Evolutionary conservation across 257 asterid genomes (phyloP).

Genomic region (Lycium barbarum): DNA sequence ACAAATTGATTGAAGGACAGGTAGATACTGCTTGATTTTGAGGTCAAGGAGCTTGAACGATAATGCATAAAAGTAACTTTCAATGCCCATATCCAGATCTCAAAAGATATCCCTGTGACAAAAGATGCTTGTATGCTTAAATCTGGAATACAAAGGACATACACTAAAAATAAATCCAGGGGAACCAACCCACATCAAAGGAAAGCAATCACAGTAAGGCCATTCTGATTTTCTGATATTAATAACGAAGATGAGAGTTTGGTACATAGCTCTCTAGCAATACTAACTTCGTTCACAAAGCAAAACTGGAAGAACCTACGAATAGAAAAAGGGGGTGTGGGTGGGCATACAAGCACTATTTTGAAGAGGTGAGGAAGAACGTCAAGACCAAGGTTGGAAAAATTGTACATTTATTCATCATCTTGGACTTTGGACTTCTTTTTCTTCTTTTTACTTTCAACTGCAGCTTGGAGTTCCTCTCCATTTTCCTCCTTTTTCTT

Average conservation of each 20-base stretch:
- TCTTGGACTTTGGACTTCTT: slow-evolving; percentile 56
- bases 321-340: neutral
- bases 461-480: slow-evolving; percentile 45
- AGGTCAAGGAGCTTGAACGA: neutral
- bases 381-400: neutral
- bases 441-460: slow-evolving; percentile 63
- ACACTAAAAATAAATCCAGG: neutral
- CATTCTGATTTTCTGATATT: neutral
- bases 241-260: slow-evolving; percentile 20
- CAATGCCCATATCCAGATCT: neutral
- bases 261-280: slow-evolving; percentile 13
- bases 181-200: neutral
- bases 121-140: neutral
- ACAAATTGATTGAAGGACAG: neutral
- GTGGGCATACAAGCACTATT: slow-evolving; percentile 17
- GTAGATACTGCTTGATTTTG: neutral
- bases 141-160: neutral
- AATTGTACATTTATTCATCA: slow-evolving; percentile 37
- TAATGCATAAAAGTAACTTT: neutral
- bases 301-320: slow-evolving; percentile 2
- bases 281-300: neutral
- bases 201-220: neutral
- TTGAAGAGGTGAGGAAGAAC: neutral
- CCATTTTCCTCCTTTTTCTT: slow-evolving; percentile 52
- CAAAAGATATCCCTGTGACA: neutral